Percentiles rank a stretch among this genome's conserved stretches.
These are phyloP conservation scores for Drechslerella coelobrocha DNA, from an alignment of 2,329 filamentous ascomycete species.

Conservation along the genomic window DNA sequence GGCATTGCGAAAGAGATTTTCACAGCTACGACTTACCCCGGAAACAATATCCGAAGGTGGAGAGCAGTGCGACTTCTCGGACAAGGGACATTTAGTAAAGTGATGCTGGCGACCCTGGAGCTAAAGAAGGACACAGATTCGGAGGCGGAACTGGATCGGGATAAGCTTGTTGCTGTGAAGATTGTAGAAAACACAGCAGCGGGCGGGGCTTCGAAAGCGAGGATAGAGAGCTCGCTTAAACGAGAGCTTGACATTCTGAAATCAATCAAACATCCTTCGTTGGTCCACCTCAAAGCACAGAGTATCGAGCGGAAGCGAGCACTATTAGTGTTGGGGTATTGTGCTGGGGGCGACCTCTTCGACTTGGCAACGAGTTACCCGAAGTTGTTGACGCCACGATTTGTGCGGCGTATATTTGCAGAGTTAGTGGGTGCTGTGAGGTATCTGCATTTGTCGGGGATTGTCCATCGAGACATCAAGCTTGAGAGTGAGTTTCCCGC, in stretches of 20 bases:
- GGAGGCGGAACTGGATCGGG: conserved; percentile 68
- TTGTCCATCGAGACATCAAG: conserved; percentile 97
- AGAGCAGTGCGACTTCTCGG: conserved; percentile 80
- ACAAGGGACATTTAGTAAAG: conserved; percentile 93
- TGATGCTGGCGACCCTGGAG: conserved; percentile 87
- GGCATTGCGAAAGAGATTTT: conserved; percentile 67
- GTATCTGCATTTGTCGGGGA: conserved; percentile 82
- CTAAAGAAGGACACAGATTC: conserved; percentile 60
- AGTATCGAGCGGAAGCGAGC: conserved; percentile 82
- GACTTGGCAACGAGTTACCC: conserved; percentile 80
- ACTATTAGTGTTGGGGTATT: conserved; percentile 86
- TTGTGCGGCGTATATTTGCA: conserved; percentile 85
- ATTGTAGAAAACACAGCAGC: conserved; percentile 93
- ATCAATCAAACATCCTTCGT: conserved; percentile 82
- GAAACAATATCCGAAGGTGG: conserved; percentile 77
- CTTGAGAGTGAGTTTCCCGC: conserved; percentile 77
- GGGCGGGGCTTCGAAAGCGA: conserved; percentile 83
- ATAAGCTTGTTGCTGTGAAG: conserved; percentile 89
- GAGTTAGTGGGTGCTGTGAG: conserved; percentile 84
- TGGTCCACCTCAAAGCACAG: conserved; percentile 91
- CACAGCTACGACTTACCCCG: conserved; percentile 70
- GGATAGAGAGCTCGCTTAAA: conserved; percentile 91
- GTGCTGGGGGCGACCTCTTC: conserved; percentile 91
- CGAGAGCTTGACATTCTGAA: conserved; percentile 94
- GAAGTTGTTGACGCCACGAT: conserved; percentile 65